A percentile compares a stretch with the other conserved stretches of the same genome.
These are phyloP conservation scores for Pecoramyces ruminantium DNA, from an alignment of 192 early-diverging fungal genomes.

Conservation along the genomic window DNA sequence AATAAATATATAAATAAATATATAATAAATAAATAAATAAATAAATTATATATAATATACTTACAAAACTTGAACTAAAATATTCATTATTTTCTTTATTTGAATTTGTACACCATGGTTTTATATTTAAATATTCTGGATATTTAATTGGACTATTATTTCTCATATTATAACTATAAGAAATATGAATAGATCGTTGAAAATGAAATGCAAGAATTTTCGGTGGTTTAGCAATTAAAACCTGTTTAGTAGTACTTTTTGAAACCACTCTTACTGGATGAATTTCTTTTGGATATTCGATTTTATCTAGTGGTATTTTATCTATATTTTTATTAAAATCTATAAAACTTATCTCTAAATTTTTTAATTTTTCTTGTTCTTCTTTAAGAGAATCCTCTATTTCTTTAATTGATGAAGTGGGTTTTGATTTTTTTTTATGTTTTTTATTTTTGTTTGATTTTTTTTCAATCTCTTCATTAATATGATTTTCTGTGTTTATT, in stretches of 20 bases:
- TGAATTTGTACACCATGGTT: slow-evolving; percentile 54
- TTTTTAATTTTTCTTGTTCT: not conserved
- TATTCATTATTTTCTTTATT: slow-evolving; percentile 34
- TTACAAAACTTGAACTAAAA: not conserved
- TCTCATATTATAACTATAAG: slow-evolving; percentile 51
- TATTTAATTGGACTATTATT: slow-evolving; percentile 61
- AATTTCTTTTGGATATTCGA: not conserved
- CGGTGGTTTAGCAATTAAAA: slow-evolving; percentile 74
- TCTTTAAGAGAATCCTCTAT: not conserved
- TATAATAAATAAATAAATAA: too few relatives aligned
- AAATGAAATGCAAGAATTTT: slow-evolving; percentile 67
- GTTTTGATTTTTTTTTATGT: not conserved
- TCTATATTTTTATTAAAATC: not conserved
- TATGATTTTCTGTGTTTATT: not conserved
- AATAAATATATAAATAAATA: too few relatives aligned
- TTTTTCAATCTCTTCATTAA: not conserved
- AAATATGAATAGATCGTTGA: slow-evolving; percentile 61
- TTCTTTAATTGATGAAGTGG: not conserved
- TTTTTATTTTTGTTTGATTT: not conserved
- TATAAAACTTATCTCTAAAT: not conserved
- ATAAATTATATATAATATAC: not conserved
- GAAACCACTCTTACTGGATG: not conserved
- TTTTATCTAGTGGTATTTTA: not conserved
- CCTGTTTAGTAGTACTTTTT: slow-evolving; percentile 47
- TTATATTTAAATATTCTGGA: slow-evolving; percentile 52